Conservation (phyloP, 179 eudicot species). For the Amaranthus tricolor region DNA sequence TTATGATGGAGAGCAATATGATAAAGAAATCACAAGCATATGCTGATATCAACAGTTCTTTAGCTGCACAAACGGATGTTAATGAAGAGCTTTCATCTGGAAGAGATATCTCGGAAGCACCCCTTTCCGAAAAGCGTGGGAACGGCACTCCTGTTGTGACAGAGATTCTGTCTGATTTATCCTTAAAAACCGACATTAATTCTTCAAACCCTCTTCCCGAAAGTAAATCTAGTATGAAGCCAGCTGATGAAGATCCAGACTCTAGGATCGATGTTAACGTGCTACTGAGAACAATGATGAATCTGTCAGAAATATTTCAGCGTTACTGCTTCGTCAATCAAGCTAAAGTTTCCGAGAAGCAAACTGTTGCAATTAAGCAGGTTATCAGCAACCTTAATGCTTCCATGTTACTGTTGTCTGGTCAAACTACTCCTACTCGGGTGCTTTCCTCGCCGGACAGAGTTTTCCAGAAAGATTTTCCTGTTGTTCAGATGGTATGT, state of each 20-base stretch:
- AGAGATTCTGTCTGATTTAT: conserved; percentile 23
- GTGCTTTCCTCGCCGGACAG: conserved; percentile 26
- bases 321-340: conserved; percentile 37
- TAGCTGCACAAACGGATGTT: conserved; percentile 13
- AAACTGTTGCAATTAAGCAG: conserved; percentile 35
- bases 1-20: conserved; percentile 16
- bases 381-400: conserved; percentile 59
- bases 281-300: conserved; percentile 54
- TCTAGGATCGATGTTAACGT: conserved; percentile 44
- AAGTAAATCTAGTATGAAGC: conserved; percentile 25
- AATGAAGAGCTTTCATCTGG: conserved; percentile 16
- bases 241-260: conserved; percentile 18
- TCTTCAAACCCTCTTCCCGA: conserved; percentile 38
- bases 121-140: conserved; percentile 22
- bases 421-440: conserved; percentile 18
- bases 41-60: conserved; percentile 24
- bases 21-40: conserved; percentile 26
- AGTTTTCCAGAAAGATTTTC: conserved; percentile 26
- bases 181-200: conserved; percentile 33
- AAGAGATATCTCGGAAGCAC: conserved; percentile 16
- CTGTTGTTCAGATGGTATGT: conserved; percentile 25
- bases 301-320: conserved; percentile 62
- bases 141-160: conserved; percentile 22
- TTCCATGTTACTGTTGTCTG: conserved; percentile 37
- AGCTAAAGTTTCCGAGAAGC: conserved; percentile 40